A percentile compares a stretch with the other conserved stretches of the same genome.
Conservation (phyloP, 2,329 filamentous ascomycete genomes). For the Corinectria fuckeliana region DNA sequence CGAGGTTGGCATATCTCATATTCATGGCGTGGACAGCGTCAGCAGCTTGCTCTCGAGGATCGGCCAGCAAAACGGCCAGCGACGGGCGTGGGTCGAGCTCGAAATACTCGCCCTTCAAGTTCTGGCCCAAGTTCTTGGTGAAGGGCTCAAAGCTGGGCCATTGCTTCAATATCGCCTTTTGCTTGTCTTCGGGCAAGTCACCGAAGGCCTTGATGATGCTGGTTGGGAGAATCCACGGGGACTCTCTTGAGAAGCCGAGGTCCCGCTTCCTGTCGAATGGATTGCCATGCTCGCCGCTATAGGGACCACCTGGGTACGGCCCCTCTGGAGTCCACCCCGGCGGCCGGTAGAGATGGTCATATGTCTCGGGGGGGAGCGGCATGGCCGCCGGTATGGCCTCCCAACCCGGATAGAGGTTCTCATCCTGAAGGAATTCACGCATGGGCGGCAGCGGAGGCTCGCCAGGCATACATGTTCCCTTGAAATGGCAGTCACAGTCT, state of each 20-base stretch:
- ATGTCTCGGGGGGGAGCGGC: neutral
- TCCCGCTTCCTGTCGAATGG: neutral
- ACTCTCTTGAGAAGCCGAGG: neutral
- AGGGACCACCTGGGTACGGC: neutral
- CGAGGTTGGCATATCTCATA: neutral
- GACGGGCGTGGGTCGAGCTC: conserved; percentile 6
- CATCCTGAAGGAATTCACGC: conserved; percentile 3
- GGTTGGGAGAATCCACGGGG: neutral
- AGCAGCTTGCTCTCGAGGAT: neutral
- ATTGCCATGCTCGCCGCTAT: neutral
- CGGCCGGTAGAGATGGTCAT: neutral
- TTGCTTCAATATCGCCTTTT: neutral
- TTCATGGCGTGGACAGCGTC: conserved; percentile 1
- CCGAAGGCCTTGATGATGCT: neutral
- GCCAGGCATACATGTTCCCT: neutral
- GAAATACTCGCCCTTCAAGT: neutral
- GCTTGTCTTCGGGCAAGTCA: neutral
- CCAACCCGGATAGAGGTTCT: neutral
- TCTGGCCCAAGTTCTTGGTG: neutral
- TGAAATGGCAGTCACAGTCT: conserved; percentile 8
- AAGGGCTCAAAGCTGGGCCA: neutral
- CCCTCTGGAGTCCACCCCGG: neutral
- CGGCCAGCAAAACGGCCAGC: neutral
- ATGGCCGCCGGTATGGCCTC: neutral
- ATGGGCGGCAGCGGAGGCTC: conserved; percentile 9